phyloP scores from a whole-genome alignment of 805 yeast species.

The Clavispora asparagi region DNA sequence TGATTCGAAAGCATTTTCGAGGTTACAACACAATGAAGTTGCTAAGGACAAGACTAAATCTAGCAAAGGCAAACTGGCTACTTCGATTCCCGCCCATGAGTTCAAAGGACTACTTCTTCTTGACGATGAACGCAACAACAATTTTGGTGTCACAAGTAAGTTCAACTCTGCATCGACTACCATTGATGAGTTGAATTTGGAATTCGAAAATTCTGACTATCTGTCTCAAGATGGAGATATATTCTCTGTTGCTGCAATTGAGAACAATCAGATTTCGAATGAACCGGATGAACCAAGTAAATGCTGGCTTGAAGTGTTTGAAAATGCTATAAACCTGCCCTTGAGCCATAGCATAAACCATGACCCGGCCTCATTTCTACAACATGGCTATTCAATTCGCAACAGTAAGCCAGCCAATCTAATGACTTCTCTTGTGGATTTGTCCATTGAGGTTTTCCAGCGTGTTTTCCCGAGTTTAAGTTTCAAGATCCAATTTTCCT shows the following conservation, averaged over 20 bases:
- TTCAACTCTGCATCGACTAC: conserved; percentile 16
- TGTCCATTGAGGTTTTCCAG: conserved; percentile 73
- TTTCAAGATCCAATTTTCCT: conserved; percentile 75
- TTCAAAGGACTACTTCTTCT: conserved; percentile 27
- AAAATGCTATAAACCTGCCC: conserved; percentile 16
- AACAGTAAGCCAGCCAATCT: conserved; percentile 9
- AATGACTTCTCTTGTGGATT: conserved; percentile 52
- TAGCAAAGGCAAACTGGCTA: conserved; percentile 10
- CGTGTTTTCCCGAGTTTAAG: conserved; percentile 66
- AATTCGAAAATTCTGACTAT: background rate
- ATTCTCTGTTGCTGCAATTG: background rate
- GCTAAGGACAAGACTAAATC: conserved; percentile 17
- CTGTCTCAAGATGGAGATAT: background rate
- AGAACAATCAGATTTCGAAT: background rate
- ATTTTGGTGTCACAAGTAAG: conserved; percentile 53
- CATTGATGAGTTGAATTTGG: conserved; percentile 29
- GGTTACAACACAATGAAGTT: conserved; percentile 5
- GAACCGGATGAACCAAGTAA: background rate
- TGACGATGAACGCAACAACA: conserved; percentile 44
- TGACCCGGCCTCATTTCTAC: conserved; percentile 27
- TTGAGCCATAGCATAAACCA: conserved; percentile 24
- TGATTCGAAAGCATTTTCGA: conserved; percentile 29
- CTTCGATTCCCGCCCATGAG: conserved; percentile 17
- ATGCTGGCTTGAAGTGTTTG: conserved; percentile 31
- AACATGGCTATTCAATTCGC: conserved; percentile 20